Evolutionary conservation across 2,329 filamentous ascomycete species (phyloP).

Genomic region (Monilinia polystroma): DNA sequence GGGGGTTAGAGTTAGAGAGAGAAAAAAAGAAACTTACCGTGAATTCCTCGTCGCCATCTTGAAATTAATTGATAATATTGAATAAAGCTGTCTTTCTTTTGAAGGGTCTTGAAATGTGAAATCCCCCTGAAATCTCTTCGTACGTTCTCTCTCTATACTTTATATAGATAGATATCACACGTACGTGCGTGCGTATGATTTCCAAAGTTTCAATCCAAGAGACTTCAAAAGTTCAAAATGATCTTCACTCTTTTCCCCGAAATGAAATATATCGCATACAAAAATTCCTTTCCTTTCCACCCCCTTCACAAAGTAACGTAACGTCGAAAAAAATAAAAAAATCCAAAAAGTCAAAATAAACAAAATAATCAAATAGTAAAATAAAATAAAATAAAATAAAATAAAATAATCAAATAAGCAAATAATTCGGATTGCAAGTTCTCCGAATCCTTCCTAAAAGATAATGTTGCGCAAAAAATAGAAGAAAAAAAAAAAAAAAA

Average conservation of each 20-base stretch:
- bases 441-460: background rate
- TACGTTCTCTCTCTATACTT: background rate
- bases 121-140: background rate
- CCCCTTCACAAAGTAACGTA: background rate
- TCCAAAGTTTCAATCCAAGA: background rate
- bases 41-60: conserved; percentile 20
- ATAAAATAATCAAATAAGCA: background rate
- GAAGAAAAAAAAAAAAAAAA: background rate
- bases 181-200: background rate
- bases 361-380: background rate
- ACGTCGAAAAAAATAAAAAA: background rate
- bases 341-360: background rate
- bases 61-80: conserved; percentile 1
- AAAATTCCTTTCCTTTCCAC: background rate
- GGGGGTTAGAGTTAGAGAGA: background rate
- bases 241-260: conserved; percentile 2
- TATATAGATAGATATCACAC: background rate
- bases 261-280: conserved; percentile 6
- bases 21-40: conserved; percentile 12
- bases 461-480: background rate
- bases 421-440: background rate
- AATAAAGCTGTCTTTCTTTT: background rate
- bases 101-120: background rate
- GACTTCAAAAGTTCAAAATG: conserved; percentile 1
- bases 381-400: too few relatives aligned